Evolutionary conservation across 2,329 filamentous ascomycete species (phyloP).

Genomic region (Biscogniauxia mediterranea): DNA sequence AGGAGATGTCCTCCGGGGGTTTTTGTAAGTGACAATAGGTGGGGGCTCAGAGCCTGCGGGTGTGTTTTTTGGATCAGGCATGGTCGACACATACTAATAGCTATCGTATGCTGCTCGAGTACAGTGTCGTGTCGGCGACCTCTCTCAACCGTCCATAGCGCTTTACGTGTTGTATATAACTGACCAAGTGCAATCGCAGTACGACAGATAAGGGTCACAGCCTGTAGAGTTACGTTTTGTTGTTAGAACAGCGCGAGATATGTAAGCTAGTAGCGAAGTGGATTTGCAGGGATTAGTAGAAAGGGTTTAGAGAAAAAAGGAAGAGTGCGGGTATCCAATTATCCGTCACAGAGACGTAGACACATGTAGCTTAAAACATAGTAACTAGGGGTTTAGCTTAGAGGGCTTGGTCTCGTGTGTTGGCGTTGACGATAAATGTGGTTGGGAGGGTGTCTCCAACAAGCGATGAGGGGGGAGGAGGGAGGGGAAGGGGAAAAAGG

Average conservation of each 20-base stretch:
- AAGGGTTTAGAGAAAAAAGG: background rate
- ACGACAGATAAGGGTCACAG: background rate
- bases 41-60: slow-evolving; percentile 22
- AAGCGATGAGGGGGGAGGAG: background rate
- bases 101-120: slow-evolving; percentile 11
- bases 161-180: slow-evolving; percentile 5
- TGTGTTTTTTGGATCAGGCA: slow-evolving; percentile 27
- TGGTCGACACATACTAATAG: slow-evolving; percentile 19
- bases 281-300: background rate
- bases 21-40: slow-evolving; percentile 26
- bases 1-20: slow-evolving; percentile 41
- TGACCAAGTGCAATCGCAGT: background rate
- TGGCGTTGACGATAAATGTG: background rate
- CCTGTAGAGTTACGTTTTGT: background rate
- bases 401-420: background rate
- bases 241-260: background rate
- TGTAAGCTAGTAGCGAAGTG: background rate
- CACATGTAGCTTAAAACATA: background rate
- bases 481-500: background rate
- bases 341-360: no score
- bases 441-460: background rate
- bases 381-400: background rate
- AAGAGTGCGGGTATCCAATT: background rate
- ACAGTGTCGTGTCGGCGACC: background rate
- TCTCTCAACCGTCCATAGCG: slow-evolving; percentile 13